Evolutionary conservation across 139 green algal genomes (phyloP), one percentile per base, ranked within the genome.

Genomic region (Tetraselmis striata): DNA sequence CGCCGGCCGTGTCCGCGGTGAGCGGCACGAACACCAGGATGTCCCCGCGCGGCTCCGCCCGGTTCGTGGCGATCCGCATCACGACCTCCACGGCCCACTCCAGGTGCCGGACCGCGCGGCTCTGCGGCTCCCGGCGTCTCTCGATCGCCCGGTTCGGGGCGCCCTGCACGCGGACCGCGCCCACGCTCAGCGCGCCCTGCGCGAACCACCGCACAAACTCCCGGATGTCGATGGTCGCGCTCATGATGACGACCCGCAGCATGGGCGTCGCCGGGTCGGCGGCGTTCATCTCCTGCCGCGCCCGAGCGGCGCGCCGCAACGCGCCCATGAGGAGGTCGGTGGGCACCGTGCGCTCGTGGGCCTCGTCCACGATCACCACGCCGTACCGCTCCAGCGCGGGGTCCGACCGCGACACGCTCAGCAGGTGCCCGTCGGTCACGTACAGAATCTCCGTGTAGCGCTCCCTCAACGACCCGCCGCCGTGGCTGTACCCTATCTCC

Each of bases 291-390:
- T n/a, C n/a, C n/a, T n/a, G n/a, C n/a, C n/a, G n/a, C n/a, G n/a
- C n/a, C n/a, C n/a, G n/a, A n/a, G n/a, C n/a, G n/a, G n/a, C n/a
- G n/a, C n/a, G n/a, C n/a, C n/a, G n/a, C n/a, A n/a, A n/a, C n/a
- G n/a, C n/a, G n/a, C n/a, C n/a, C n/a, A n/a, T n/a, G n/a, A n/a
- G n/a, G n/a, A n/a, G n/a, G n/a, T n/a, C n/a, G n/a, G n/a, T n/a
- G n/a, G 27, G 31, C 0, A 82, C 24, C 28, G 80, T 78, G 26
- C 83, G 80, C 58, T 87, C 83, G 31, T 87, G 83, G 27, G 80
- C 83, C 59, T 87, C 83, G 74, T 87, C 83, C 2, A 87, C 59
- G 75, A 87, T 76, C 1, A 87, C 76, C 23, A 30, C 59, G 23
- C 30, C 32, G 30, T 74, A 84, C 31, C 30, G 1, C 2, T 23